Evolutionary conservation across 1,139 yeast genomes (phyloP).

Genomic region (Diutina sp.): DNA sequence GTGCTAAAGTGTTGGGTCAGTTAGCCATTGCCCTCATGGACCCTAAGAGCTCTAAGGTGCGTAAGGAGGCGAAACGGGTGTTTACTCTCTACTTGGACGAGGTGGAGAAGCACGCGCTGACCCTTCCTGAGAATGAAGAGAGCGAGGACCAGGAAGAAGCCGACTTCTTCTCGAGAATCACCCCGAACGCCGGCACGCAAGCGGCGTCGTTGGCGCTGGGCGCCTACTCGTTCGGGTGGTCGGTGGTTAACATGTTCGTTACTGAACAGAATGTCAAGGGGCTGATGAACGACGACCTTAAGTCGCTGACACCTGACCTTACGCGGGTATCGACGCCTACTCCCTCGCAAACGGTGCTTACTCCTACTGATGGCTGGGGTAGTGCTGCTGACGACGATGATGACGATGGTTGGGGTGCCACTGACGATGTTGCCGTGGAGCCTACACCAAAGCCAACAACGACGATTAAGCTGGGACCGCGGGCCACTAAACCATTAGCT

Average conservation of each 20-base stretch:
- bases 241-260: slow-evolving; percentile 23
- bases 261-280: slow-evolving; percentile 20
- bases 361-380: slow-evolving; percentile 2
- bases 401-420: background rate
- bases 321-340: slow-evolving; percentile 16
- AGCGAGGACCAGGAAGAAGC: slow-evolving; percentile 22
- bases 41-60: slow-evolving; percentile 46
- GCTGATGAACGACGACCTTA: slow-evolving; percentile 23
- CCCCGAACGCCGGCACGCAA: background rate
- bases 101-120: slow-evolving; percentile 49
- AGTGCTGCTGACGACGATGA: slow-evolving; percentile 7
- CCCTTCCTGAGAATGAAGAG: slow-evolving; percentile 36
- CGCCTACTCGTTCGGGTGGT: slow-evolving; percentile 21
- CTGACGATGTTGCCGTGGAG: background rate
- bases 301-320: slow-evolving; percentile 30
- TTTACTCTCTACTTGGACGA: slow-evolving; percentile 53
- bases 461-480: slow-evolving; percentile 1
- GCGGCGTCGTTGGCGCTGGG: slow-evolving; percentile 4
- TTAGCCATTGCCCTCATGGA: slow-evolving; percentile 80
- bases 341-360: slow-evolving; percentile 4
- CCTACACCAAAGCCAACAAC: background rate
- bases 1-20: slow-evolving; percentile 74
- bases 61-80: slow-evolving; percentile 58
- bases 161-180: slow-evolving; percentile 15
- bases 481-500: slow-evolving; percentile 8